Evolutionary conservation across 2,329 filamentous ascomycete genomes (phyloP).

Genomic region (Phaeophleospora eucalypticola): DNA sequence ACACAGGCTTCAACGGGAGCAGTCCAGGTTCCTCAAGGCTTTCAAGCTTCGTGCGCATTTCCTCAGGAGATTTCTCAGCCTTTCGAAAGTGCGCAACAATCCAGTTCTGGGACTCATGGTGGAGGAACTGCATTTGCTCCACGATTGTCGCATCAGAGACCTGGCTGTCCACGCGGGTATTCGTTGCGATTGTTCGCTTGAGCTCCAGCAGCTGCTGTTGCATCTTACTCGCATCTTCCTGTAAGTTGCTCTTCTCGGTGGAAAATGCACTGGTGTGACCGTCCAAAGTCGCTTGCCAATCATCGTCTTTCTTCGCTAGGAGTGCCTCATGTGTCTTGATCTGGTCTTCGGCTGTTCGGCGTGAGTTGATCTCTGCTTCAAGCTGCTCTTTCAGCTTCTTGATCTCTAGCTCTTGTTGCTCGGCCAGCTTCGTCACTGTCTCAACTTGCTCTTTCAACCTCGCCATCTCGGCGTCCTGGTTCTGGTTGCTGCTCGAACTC

Average conservation of each 20-base stretch:
- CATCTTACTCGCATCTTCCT: slow-evolving; percentile 18
- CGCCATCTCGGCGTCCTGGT: slow-evolving; percentile 8
- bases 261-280: slow-evolving; percentile 1
- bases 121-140: slow-evolving; percentile 56
- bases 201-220: slow-evolving; percentile 60
- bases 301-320: slow-evolving; percentile 12
- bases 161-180: slow-evolving; percentile 59
- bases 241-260: slow-evolving; percentile 12
- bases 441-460: slow-evolving; percentile 12
- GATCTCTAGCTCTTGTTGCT: not conserved
- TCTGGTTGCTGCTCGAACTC: slow-evolving; percentile 10
- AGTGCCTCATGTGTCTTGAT: slow-evolving; percentile 11
- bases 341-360: slow-evolving; percentile 17
- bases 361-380: slow-evolving; percentile 19
- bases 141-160: slow-evolving; percentile 63
- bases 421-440: slow-evolving; percentile 4
- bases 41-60: slow-evolving; percentile 22
- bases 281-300: slow-evolving; percentile 15
- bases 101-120: slow-evolving; percentile 70
- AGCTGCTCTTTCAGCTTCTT: slow-evolving; percentile 7
- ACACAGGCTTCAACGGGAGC: slow-evolving; percentile 37
- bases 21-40: slow-evolving; percentile 19
- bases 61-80: slow-evolving; percentile 34
- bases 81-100: slow-evolving; percentile 65
- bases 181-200: slow-evolving; percentile 68